Evolutionary conservation across 306 rosid genomes (phyloP).

Genomic region (Lagenaria siceraria): DNA sequence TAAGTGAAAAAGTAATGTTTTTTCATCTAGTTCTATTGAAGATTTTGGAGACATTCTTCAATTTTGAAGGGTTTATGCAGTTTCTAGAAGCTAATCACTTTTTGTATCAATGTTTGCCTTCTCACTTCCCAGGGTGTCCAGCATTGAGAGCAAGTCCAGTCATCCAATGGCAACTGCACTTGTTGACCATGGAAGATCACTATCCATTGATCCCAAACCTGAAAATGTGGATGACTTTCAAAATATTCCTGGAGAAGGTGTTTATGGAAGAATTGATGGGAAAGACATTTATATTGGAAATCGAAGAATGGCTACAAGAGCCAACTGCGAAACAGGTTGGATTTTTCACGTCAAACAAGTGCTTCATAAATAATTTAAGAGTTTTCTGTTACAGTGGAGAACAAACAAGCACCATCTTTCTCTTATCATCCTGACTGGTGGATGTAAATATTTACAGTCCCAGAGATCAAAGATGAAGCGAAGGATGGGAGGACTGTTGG

Average conservation of each 20-base stretch:
- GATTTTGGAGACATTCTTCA: background rate
- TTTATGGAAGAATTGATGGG: slow-evolving; percentile 58
- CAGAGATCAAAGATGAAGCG: slow-evolving; percentile 31
- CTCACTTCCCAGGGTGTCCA: slow-evolving; percentile 57
- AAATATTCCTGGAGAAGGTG: slow-evolving; percentile 87
- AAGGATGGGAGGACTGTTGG: slow-evolving; percentile 63
- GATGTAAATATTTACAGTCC: slow-evolving; percentile 34
- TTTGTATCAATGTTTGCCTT: background rate
- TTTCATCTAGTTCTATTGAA: background rate
- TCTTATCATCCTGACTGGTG: background rate
- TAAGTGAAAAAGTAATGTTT: slow-evolving; percentile 9
- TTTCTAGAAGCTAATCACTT: background rate
- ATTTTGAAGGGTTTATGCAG: background rate
- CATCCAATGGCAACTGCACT: slow-evolving; percentile 91
- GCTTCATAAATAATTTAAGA: background rate
- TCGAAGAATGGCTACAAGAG: slow-evolving; percentile 50
- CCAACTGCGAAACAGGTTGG: slow-evolving; percentile 50
- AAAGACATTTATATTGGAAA: slow-evolving; percentile 65
- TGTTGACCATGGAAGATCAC: slow-evolving; percentile 69
- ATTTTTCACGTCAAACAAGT: background rate
- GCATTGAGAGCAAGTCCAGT: slow-evolving; percentile 91
- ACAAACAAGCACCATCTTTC: background rate
- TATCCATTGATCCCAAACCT: slow-evolving; percentile 52
- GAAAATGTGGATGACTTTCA: slow-evolving; percentile 62
- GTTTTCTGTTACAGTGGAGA: background rate